phyloP scores from a whole-genome alignment of 1,284 basidiomycete species.

The Albatrellus sp. region DNA sequence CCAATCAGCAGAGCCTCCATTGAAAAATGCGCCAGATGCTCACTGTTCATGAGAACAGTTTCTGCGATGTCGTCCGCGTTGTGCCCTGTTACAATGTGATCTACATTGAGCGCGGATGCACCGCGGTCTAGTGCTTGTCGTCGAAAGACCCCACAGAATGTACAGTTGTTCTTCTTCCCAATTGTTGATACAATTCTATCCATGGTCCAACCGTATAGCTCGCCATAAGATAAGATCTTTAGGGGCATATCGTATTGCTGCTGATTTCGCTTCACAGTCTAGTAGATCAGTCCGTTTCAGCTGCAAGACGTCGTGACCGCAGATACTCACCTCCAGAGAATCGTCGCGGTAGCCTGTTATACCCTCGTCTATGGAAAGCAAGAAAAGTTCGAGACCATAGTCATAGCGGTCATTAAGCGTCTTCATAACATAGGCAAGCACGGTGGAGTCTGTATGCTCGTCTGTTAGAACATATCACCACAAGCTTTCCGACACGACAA shows the following conservation, averaged over 20 bases:
- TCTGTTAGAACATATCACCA: too few relatives aligned
- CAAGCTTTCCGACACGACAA: not conserved
- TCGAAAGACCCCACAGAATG: conserved; percentile 96
- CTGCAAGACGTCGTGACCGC: not conserved
- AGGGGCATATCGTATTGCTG: conserved; percentile 91
- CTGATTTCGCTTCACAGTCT: conserved; percentile 98
- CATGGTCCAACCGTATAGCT: conserved; percentile 99
- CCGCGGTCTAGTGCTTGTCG: conserved; percentile 94
- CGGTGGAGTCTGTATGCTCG: conserved; percentile 74
- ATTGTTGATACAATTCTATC: conserved; percentile 89
- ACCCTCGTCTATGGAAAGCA: conserved; percentile 97
- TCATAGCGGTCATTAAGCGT: conserved; percentile 87
- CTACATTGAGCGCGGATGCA: conserved; percentile 79
- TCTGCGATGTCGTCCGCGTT: conserved; percentile 99
- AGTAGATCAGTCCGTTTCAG: not conserved
- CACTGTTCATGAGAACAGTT: conserved; percentile 98
- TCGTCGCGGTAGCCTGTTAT: conserved; percentile 98
- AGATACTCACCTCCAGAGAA: conserved; percentile 72
- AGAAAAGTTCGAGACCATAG: conserved; percentile 85
- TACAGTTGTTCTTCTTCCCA: conserved; percentile 98
- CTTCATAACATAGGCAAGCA: conserved; percentile 95
- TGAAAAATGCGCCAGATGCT: conserved; percentile 18
- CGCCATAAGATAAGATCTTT: conserved; percentile 92
- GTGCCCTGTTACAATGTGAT: conserved; percentile 98
- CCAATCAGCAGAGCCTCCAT: conserved; percentile 11